Evolutionary conservation across 257 asterid species (phyloP), one percentile per base, ranked within the genome.

Genomic region (Buddleja alternifolia): DNA sequence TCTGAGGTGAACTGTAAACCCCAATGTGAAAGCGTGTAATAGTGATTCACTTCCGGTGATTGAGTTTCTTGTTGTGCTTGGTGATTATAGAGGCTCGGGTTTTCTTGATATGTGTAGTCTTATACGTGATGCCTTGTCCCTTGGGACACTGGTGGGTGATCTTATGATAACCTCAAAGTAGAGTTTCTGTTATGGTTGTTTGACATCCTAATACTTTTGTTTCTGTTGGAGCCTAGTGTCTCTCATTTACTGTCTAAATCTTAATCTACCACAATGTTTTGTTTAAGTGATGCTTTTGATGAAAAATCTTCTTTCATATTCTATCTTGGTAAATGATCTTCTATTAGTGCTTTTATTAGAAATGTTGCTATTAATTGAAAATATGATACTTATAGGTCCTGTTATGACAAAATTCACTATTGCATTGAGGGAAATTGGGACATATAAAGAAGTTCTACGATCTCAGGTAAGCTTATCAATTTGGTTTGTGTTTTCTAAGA

Each of bases 371-470:
- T 66, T 60, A 57, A 54, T 55, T 69, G 44, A 32, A 62, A 56
- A 39, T 72, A 61, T 78, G 50, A 17, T 71, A 55, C 58, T 71
- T 84, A 78, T 81, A 95, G 99, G 98, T 39, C 97, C 97, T 73
- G 97, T 92, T 45, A 95, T 95, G 98, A 89, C 99, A 67, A 95
- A 95, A 82, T 89, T 95, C 69, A 92, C 99, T 37, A 95, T 95
- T 72, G 99, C 99, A 24, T 83, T 95, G 83, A 85, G 98, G 84
- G 98, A 95, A 82, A 95, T 95, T 32, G 99, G 99, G 60, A 95
- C 97, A 12, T 95, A 95, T 76, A 95, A 95, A 79, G 98, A 95
- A 88, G 99, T 95, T 79, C 98, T 95, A 80, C 88, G 99, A 80
- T 95, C 99, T 63, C 99, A 95, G 97, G 99, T 95, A 73, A 73